Evolutionary conservation across 495 filamentous ascomycete genomes (phyloP).

Genomic region (Talaromyces stipitatus): DNA sequence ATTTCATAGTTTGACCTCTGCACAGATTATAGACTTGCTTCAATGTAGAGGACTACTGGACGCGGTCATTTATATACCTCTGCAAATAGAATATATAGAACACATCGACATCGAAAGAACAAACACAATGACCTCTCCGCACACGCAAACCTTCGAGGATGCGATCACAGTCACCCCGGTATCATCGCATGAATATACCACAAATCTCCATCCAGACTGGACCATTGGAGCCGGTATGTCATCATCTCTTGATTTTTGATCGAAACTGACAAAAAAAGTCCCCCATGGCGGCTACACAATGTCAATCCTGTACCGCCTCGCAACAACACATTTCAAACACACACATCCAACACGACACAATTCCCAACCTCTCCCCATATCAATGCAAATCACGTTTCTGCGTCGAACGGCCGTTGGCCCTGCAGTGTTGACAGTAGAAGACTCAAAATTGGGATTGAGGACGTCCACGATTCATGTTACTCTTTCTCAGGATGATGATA

Average conservation of each 20-base stretch:
- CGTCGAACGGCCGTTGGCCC: slow-evolving; percentile 58
- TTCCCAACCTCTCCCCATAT: slow-evolving; percentile 50
- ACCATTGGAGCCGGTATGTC: slow-evolving; percentile 51
- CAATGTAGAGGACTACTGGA: too few relatives aligned
- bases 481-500: slow-evolving; percentile 41
- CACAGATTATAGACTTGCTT: too few relatives aligned
- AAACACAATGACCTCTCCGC: slow-evolving; percentile 1
- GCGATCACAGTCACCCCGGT: slow-evolving; percentile 40
- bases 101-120: background rate
- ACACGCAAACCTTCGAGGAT: slow-evolving; percentile 31
- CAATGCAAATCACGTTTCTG: slow-evolving; percentile 66
- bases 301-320: slow-evolving; percentile 53
- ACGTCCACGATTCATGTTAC: slow-evolving; percentile 64
- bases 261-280: slow-evolving; percentile 41
- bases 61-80: background rate
- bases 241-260: background rate
- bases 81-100: background rate
- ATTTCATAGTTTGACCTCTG: too few relatives aligned
- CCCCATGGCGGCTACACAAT: slow-evolving; percentile 79
- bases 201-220: slow-evolving; percentile 45
- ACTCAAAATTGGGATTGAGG: slow-evolving; percentile 64
- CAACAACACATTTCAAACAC: slow-evolving; percentile 54
- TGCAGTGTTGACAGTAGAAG: slow-evolving; percentile 55
- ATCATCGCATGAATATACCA: slow-evolving; percentile 49
- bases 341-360: slow-evolving; percentile 52